Evolutionary conservation across 129 eudicot species (phyloP).

Genomic region (Pittosporum tobira): DNA sequence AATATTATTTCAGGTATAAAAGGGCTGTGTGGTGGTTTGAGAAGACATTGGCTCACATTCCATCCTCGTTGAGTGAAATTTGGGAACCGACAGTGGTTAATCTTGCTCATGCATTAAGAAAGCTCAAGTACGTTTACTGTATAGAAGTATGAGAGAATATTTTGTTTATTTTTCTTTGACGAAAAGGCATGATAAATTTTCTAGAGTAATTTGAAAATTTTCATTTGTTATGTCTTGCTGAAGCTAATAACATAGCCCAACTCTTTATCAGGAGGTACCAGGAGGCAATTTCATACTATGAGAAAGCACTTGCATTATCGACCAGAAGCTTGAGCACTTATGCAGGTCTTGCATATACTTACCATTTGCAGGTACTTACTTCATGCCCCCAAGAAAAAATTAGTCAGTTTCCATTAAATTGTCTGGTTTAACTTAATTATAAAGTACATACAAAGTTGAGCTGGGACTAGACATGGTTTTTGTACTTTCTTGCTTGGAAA

Average conservation of each 20-base stretch:
- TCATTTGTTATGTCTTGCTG: too few relatives aligned
- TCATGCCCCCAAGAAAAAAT: not conserved
- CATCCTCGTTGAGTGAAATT: slow-evolving; percentile 68
- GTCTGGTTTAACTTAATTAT: not conserved
- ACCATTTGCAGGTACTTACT: slow-evolving; percentile 76
- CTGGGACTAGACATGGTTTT: not conserved
- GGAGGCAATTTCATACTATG: slow-evolving; percentile 81
- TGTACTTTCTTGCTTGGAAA: not conserved
- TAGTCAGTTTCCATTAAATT: not conserved
- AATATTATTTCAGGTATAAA: slow-evolving; percentile 58
- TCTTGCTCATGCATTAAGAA: slow-evolving; percentile 86
- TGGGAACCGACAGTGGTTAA: slow-evolving; percentile 96
- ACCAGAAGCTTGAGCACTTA: slow-evolving; percentile 82
- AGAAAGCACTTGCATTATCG: slow-evolving; percentile 86
- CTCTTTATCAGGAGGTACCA: slow-evolving; percentile 54
- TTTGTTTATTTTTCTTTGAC: too few relatives aligned
- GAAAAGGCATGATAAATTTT: too few relatives aligned
- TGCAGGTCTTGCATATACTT: slow-evolving; percentile 94
- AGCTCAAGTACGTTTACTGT: slow-evolving; percentile 46
- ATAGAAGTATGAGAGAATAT: too few relatives aligned
- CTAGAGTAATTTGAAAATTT: too few relatives aligned
- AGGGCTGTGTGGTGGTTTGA: slow-evolving; percentile 88
- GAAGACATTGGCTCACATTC: slow-evolving; percentile 68
- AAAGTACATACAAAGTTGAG: not conserved
- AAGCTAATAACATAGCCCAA: not conserved